Conservation (phyloP, 2,329 filamentous ascomycete genomes). For the Pyrenochaeta sp. region DNA sequence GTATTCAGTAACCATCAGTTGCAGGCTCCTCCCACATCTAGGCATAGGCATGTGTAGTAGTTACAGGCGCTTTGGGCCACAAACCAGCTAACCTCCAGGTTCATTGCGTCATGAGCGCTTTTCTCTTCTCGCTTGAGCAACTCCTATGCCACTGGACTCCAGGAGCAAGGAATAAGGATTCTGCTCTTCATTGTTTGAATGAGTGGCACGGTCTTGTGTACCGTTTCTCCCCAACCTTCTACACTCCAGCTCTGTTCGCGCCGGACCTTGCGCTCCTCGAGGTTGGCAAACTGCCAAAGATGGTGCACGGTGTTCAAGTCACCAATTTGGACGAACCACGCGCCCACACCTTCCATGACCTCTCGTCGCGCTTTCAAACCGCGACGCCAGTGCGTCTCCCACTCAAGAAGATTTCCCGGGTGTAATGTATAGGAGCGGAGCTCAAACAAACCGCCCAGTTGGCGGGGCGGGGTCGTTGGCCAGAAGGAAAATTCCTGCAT, state of each 20-base stretch:
- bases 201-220: conserved; percentile 97
- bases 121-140: background rate
- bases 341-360: conserved; percentile 98
- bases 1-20: background rate
- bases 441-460: conserved; percentile 93
- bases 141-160: conserved; percentile 85
- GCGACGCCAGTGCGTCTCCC: conserved; percentile 97
- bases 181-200: conserved; percentile 97
- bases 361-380: conserved; percentile 90
- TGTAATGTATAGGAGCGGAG: conserved; percentile 95
- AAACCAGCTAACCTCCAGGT: background rate
- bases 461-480: conserved; percentile 90
- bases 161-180: conserved; percentile 92
- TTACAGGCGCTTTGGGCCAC: background rate
- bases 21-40: background rate
- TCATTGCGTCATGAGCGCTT: too few relatives aligned
- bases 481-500: conserved; percentile 99
- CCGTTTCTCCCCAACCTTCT: conserved; percentile 95
- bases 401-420: conserved; percentile 94
- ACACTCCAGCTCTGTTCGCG: conserved; percentile 95
- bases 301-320: conserved; percentile 98
- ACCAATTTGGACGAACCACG: conserved; percentile 98
- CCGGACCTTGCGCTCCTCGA: conserved; percentile 89
- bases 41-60: background rate
- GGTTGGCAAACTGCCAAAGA: conserved; percentile 96